Evolutionary conservation across 495 filamentous ascomycete genomes (phyloP), one percentile per base, ranked within the genome.

Genomic region (Hypoxylon trugodes): DNA sequence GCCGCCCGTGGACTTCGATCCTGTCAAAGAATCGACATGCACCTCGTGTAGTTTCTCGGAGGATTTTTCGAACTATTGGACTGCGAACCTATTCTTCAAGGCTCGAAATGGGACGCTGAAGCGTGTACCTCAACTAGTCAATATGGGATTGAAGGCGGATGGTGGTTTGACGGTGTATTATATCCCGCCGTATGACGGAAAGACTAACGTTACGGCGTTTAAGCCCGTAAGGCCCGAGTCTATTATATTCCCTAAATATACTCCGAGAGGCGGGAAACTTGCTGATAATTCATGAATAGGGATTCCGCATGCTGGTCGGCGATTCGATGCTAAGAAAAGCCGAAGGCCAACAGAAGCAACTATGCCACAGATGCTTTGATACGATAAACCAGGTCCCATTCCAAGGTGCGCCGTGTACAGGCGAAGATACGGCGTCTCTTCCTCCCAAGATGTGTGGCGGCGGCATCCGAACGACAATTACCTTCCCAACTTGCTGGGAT

Each of bases 221-320:
- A 57, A 68, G 28, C 72, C 77, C 24, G 73, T 73, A 48, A 71
- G 72, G 52, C 16, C 1, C 48, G 18, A 19, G 12, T 12, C 0
- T 22, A n/a, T 18, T 2, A 1, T 5, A 3, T 18, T 3, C 9
- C 15, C n/a, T 21, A 8, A 48, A 4, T 19, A 30, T 35, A 8
- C 26, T 37, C 8, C 12, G 9, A 9, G 22, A 16, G 18, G n/a
- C 15, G 1, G 9, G 7, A 10, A 5, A 24, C 2, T 19, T 13
- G 25, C 49, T 62, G 15, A 62, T 9, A 36, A 4, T 4, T 12
- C 25, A 2, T 16, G 36, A 2, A 24, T 46, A 69, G 67, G 87
- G 85, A 21, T 89, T 91, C 71, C 90, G 89, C 59, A 92, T 94
- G 88, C 63, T 92, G 12, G 81, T 87, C 36, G 91, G 91, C 32